phyloP scores from a whole-genome alignment of 345 rosid genomes.

The Eucalyptus marginata region DNA sequence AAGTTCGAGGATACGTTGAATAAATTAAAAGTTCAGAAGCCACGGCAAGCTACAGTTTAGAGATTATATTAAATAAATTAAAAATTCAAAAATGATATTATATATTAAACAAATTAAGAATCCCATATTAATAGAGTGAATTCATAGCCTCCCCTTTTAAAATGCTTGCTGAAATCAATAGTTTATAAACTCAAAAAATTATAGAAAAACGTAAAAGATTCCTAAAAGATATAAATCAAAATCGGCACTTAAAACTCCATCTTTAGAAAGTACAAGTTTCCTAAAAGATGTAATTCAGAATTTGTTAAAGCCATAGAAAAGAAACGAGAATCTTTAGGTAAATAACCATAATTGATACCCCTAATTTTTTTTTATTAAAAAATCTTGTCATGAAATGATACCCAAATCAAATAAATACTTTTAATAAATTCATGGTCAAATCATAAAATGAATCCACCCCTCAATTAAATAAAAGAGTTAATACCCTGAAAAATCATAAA shows the following conservation, averaged over 20 bases:
- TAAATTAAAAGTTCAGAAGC: neutral
- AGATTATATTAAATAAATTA: neutral
- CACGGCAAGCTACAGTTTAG: fast-evolving
- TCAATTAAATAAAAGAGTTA: neutral
- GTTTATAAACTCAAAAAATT: neutral
- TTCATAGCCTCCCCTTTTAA: neutral
- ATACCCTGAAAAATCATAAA: too few species aligned
- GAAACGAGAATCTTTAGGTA: neutral
- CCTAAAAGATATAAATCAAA: too few species aligned
- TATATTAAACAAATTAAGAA: neutral
- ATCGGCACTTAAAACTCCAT: neutral
- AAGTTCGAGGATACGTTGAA: neutral
- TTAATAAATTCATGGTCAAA: neutral
- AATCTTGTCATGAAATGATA: neutral
- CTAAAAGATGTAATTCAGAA: neutral
- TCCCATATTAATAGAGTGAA: neutral
- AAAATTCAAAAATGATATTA: neutral
- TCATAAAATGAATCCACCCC: neutral
- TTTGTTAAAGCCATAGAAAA: neutral
- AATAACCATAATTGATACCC: neutral
- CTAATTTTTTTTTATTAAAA: neutral
- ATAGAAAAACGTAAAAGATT: too few species aligned
- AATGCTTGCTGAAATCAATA: neutral
- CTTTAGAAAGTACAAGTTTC: too few species aligned
- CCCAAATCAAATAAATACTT: neutral